Conservation (phyloP, 2,329 filamentous ascomycete genomes). For the Amesomyces nigricolor region DNA sequence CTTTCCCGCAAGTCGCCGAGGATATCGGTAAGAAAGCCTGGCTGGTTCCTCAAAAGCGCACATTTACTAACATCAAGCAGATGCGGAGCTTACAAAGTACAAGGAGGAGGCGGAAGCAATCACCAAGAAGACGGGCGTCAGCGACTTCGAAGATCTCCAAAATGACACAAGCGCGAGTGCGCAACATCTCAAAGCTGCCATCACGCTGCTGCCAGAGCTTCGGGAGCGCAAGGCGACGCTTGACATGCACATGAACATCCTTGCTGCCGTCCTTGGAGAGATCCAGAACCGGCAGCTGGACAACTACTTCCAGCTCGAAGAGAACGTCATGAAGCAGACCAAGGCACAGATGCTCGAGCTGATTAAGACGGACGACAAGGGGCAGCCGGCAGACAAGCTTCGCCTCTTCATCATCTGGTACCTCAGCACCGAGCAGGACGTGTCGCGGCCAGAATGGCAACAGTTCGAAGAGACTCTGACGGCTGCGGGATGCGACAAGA, state of each 20-base stretch:
- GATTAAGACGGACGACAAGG: slow-evolving; percentile 75
- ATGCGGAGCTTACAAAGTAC: slow-evolving; percentile 86
- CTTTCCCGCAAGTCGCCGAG: slow-evolving; percentile 93
- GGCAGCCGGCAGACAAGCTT: slow-evolving; percentile 82
- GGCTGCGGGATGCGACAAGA: slow-evolving; percentile 67
- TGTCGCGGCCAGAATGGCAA: slow-evolving; percentile 74
- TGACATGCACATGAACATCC: slow-evolving; percentile 99
- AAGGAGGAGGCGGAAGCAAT: slow-evolving; percentile 93
- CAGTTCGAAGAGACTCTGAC: slow-evolving; percentile 81
- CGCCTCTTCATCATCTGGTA: slow-evolving; percentile 96
- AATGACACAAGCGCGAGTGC: slow-evolving; percentile 85
- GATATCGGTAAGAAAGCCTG: slow-evolving; percentile 48
- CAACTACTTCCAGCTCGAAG: slow-evolving; percentile 92
- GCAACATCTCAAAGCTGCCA: slow-evolving; percentile 91
- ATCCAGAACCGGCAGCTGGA: slow-evolving; percentile 95
- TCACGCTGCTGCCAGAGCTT: slow-evolving; percentile 85
- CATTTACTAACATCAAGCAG: slow-evolving; percentile 47
- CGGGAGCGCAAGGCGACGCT: slow-evolving; percentile 86
- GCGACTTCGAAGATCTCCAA: slow-evolving; percentile 85
- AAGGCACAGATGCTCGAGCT: slow-evolving; percentile 85
- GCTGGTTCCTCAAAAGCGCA: no score
- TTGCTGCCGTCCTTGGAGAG: slow-evolving; percentile 67
- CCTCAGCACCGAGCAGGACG: slow-evolving; percentile 84
- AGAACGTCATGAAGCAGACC: slow-evolving; percentile 84
- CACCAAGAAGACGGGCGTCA: slow-evolving; percentile 90